These are phyloP conservation scores for Picea glauca DNA, from an alignment of 75 land plant species.

Conservation along the genomic window DNA sequence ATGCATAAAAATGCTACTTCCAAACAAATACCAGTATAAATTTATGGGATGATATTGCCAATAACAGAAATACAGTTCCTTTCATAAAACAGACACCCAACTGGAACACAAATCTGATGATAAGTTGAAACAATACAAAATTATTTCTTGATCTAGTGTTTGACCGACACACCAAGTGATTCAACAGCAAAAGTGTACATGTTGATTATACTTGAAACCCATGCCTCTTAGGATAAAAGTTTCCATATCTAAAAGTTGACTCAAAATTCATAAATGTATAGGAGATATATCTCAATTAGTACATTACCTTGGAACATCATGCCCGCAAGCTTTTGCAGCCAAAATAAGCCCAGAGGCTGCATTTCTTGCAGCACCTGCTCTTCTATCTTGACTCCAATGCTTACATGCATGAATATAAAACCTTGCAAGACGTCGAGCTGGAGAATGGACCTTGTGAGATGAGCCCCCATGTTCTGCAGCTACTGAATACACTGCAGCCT, in stretches of 20 bases:
- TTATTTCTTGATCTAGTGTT: too few relatives aligned
- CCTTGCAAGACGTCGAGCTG: slow-evolving; percentile 93
- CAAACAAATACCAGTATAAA: too few relatives aligned
- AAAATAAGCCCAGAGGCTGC: slow-evolving; percentile 74
- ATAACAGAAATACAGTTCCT: not conserved
- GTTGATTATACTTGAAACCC: too few relatives aligned
- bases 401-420: slow-evolving; percentile 82
- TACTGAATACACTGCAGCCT: slow-evolving; percentile 80
- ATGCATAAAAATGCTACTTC: too few relatives aligned
- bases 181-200: too few relatives aligned
- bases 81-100: too few relatives aligned
- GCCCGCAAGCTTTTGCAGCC: slow-evolving; percentile 79
- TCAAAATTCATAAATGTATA: not conserved
- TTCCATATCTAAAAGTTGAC: too few relatives aligned
- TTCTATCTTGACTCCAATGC: slow-evolving; percentile 66
- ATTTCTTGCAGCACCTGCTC: slow-evolving; percentile 72
- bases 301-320: slow-evolving; percentile 84
- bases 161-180: too few relatives aligned
- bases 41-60: not conserved
- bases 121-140: too few relatives aligned
- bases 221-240: too few relatives aligned
- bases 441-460: slow-evolving; percentile 86
- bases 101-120: too few relatives aligned
- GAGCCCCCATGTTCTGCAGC: slow-evolving; percentile 89
- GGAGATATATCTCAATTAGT: not conserved